These are phyloP conservation scores for Kodamaea ohmeri DNA, from an alignment of 1,139 yeast species.

Conservation along the genomic window DNA sequence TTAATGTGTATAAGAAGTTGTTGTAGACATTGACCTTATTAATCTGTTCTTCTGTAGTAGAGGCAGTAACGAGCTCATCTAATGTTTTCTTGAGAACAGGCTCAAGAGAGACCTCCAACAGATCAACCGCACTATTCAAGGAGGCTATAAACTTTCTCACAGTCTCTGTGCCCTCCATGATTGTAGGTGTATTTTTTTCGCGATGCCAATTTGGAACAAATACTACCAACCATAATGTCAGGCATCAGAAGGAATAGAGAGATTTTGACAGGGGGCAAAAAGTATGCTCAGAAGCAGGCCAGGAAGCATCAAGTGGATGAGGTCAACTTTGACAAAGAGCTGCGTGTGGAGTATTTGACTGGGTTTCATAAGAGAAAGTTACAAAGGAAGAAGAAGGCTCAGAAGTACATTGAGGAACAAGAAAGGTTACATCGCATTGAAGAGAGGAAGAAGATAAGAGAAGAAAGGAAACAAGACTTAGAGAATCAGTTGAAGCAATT, in stretches of 20 bases:
- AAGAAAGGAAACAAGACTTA: slow-evolving; percentile 65
- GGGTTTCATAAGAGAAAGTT: slow-evolving; percentile 95
- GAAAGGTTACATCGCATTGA: slow-evolving; percentile 72
- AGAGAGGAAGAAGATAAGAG: slow-evolving; percentile 67
- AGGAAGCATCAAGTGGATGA: slow-evolving; percentile 72
- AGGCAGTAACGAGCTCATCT: slow-evolving; percentile 29
- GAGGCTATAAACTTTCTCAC: slow-evolving; percentile 30
- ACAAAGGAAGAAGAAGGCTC: slow-evolving; percentile 84
- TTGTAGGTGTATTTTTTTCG: slow-evolving; percentile 5
- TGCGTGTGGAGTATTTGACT: slow-evolving; percentile 76
- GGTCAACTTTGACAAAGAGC: slow-evolving; percentile 74
- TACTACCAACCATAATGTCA: slow-evolving; percentile 14
- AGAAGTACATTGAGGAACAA: slow-evolving; percentile 68
- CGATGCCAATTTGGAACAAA: slow-evolving; percentile 9
- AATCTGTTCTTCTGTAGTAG: slow-evolving; percentile 31
- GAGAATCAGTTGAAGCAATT: slow-evolving; percentile 61
- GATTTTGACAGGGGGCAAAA: slow-evolving; percentile 83
- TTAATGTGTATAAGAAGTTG: slow-evolving; percentile 43
- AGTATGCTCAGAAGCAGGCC: slow-evolving; percentile 64
- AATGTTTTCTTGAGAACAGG: slow-evolving; percentile 37
- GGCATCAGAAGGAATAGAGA: slow-evolving; percentile 60
- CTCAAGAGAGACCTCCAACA: slow-evolving; percentile 27
- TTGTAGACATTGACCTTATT: slow-evolving; percentile 37
- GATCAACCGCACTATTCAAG: slow-evolving; percentile 32
- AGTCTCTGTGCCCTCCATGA: slow-evolving; percentile 44